Evolutionary conservation across 345 rosid species (phyloP).

Genomic region (Eucalyptus pauciflora): DNA sequence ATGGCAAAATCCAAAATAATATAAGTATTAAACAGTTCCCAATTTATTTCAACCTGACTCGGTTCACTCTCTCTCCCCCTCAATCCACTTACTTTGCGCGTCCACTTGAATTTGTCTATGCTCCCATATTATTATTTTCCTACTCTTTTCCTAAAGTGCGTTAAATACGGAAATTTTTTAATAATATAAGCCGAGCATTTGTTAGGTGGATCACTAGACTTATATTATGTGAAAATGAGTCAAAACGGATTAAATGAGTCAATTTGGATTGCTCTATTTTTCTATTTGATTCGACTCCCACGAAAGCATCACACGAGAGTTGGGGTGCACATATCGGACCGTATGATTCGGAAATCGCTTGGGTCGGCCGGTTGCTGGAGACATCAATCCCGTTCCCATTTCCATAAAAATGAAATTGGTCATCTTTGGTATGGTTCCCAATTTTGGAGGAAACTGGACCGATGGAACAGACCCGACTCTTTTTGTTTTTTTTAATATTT

Average conservation of each 20-base stretch:
- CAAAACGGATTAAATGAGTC: accelerated
- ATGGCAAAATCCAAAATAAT: not conserved
- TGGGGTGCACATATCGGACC: accelerated
- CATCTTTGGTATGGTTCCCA: accelerated
- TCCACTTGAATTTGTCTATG: not conserved
- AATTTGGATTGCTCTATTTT: accelerated
- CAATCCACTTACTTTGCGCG: not conserved
- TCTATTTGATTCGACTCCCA: accelerated
- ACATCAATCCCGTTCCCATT: accelerated
- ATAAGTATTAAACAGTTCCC: too few species aligned
- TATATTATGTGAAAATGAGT: not conserved
- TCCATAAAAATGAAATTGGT: accelerated
- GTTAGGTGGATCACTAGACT: not conserved
- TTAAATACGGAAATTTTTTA: accelerated
- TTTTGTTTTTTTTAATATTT: too few species aligned
- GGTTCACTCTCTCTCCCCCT: not conserved
- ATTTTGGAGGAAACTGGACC: accelerated
- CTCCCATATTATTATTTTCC: too few species aligned
- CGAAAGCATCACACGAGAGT: too few species aligned
- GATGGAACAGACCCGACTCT: accelerated
- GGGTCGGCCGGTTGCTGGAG: accelerated
- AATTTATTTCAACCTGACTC: too few species aligned
- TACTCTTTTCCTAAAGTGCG: not conserved
- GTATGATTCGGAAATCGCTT: accelerated
- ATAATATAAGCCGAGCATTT: too few species aligned